Evolutionary conservation across 176 grass and related monocot species (phyloP), one percentile per base, ranked within the genome.

Genomic region (Avena sativa): DNA sequence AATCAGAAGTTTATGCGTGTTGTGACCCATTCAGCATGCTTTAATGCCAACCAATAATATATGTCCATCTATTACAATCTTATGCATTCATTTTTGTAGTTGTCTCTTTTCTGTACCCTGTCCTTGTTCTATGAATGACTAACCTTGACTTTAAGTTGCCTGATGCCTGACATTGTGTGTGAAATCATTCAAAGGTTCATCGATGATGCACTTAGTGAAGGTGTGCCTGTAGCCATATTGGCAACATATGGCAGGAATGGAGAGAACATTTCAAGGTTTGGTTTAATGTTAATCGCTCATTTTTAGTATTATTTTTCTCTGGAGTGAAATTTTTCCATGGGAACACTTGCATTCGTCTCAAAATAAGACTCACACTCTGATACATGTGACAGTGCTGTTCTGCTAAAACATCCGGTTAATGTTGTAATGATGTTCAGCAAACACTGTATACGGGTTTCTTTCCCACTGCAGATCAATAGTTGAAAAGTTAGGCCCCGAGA

Each of bases 131-230:
- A 80, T 60, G 14, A 67, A 58, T 79, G 12, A 50, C 12, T 74
- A 47, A 74, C 52, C 48, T 73, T 11, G 38, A 56, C 34, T 38
- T 79, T 36, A 87, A 79, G 64, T 55, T 64, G 4, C 13, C 55
- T 79, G 81, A 44, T 79, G 38, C 87, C 17, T 92, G 20, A 80
- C 79, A 25, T 60, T 84, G 7, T 81, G 3, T 88, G 82, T 86
- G 55, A 80, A 53, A 75, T 83, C 60, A 79, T 87, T 83, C 25
- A 66, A 87, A 96, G 96, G 88, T 96, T 98, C 74, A 91, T 98
- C 67, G 93, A 98, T 89, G 96, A 98, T 88, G 96, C 92, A 69
- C 76, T 96, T 81, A 81, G 80, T 84, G 92, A 91, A 80, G 92
- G 82, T 82, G 32, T 94, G 57, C 89, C 91, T 89, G 79, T 94